Conservation (phyloP, 352 stramenopile genomes). For the Pythium dissimile region DNA sequence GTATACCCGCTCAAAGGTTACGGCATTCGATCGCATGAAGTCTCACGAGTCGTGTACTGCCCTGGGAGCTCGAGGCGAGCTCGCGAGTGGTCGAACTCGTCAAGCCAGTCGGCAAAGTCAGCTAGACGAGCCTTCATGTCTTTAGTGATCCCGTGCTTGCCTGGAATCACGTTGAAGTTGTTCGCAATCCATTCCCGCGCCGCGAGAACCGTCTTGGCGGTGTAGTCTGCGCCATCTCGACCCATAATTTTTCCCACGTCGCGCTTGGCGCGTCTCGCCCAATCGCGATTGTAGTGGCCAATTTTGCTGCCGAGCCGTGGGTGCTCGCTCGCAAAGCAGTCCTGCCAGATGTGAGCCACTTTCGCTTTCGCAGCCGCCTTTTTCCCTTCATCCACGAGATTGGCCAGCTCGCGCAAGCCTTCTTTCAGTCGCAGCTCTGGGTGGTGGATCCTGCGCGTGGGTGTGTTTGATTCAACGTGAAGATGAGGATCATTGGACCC, state of each 20-base stretch:
- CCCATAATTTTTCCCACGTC: conserved; percentile 76
- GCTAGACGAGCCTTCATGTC: conserved; percentile 79
- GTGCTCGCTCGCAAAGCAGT: conserved; percentile 59
- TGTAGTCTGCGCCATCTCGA: conserved; percentile 54
- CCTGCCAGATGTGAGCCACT: conserved; percentile 44
- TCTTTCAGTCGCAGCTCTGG: conserved; percentile 80
- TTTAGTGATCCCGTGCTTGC: conserved; percentile 67
- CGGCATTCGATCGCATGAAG: no score
- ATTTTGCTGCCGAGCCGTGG: conserved; percentile 52
- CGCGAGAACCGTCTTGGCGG: conserved; percentile 43
- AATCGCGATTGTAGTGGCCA: conserved; percentile 76
- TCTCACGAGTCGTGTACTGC: conserved; percentile 72
- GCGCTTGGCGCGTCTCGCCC: conserved; percentile 25
- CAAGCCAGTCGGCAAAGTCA: conserved; percentile 84
- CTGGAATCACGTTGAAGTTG: conserved; percentile 66
- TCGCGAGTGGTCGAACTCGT: conserved; percentile 77
- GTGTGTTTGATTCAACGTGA: no score
- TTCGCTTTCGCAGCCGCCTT: conserved; percentile 26
- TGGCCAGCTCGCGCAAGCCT: conserved; percentile 60
- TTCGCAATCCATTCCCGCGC: conserved; percentile 70
- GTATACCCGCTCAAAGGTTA: not conserved
- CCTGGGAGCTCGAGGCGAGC: conserved; percentile 68
- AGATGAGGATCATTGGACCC: not conserved
- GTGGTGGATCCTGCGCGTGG: conserved; percentile 69
- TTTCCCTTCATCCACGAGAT: conserved; percentile 56